Base-by-base conservation (phyloP, 176 grass and related monocot species). In the Oryza coarctata region DNA sequence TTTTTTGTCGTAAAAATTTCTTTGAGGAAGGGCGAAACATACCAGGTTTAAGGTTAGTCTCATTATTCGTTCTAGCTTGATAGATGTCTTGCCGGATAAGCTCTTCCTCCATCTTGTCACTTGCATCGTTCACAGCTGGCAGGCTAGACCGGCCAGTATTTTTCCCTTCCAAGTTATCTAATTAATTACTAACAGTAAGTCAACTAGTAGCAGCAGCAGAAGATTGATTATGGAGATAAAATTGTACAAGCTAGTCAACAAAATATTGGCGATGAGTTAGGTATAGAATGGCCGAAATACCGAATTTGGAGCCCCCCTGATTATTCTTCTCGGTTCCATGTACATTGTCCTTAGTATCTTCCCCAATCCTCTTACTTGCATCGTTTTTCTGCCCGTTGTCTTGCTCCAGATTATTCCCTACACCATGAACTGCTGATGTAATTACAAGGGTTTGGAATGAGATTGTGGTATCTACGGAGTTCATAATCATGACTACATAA, bases 41-140 rank as follows among this genome's bases (percentile, higher is more conserved):
- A 58, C 81, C 75, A 3, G 1, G 29, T 29, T 10, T 26, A 17
- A 30, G 27, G 68, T 34, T 36, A 29, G 49, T 49, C 23, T 35
- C 11, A 1, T 88, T 73, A 28, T 55, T 88, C 7, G 9, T 35
- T 27, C 57, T 27, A 0, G 6, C 62, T 23, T 68, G 44, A 74
- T 84, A 81, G 4, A 84, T 78, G 45, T 84, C 68, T 35, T 84
- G 81, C 47, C 17, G 68, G 25, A 84, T 84, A 15, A 84, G 68
- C 28, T 88, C 86, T 60, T 88, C 81, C 75, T 73, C 80, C 65
- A 65, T 78, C 44, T n/a, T 83, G 57, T 88, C 80, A 5, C 43
- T 81, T 44, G 62, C 77, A 1, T 65, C 17, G 12, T 61, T 64
- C 4, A 33, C 47, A 6, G 32, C 5, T 11, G 36, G 11, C 12